Evolutionary conservation across 2,329 filamentous ascomycete species (phyloP).

Genomic region (Epichloe festucae): DNA sequence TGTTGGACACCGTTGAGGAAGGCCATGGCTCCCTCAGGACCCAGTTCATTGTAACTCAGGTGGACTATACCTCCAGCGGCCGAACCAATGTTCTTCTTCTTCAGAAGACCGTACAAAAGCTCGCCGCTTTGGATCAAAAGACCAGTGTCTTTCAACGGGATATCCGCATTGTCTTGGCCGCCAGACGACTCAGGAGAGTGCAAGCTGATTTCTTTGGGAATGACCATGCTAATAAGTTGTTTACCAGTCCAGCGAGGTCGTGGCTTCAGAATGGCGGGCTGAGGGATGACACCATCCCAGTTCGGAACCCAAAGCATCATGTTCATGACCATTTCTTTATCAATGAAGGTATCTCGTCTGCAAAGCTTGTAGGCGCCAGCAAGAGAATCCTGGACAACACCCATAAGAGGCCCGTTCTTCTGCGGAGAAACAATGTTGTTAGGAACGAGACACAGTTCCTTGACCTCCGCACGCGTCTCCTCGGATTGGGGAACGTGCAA

Average conservation of each 20-base stretch:
- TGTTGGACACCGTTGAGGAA: slow-evolving; percentile 95
- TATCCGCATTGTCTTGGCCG: slow-evolving; percentile 35
- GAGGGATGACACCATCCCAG: slow-evolving; percentile 91
- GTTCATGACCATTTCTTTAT: slow-evolving; percentile 89
- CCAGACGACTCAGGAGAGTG: slow-evolving; percentile 42
- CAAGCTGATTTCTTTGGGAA: slow-evolving; percentile 76
- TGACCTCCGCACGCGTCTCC: slow-evolving; percentile 89
- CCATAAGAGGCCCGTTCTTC: slow-evolving; percentile 94
- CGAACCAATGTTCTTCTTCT: slow-evolving; percentile 90
- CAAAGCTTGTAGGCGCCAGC: slow-evolving; percentile 96
- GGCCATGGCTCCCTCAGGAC: slow-evolving; percentile 70
- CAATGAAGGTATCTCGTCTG: slow-evolving; percentile 80
- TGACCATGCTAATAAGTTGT: slow-evolving; percentile 87
- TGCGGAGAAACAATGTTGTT: slow-evolving; percentile 97
- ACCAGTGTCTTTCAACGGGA: slow-evolving; percentile 61
- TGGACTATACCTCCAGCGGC: slow-evolving; percentile 85
- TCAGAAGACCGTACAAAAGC: slow-evolving; percentile 78
- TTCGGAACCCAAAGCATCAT: slow-evolving; percentile 93
- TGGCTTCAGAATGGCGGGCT: slow-evolving; percentile 88
- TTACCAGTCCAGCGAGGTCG: slow-evolving; percentile 94
- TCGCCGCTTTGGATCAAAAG: slow-evolving; percentile 76
- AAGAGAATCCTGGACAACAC: slow-evolving; percentile 96
- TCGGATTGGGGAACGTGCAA: slow-evolving; percentile 97
- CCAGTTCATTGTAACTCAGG: slow-evolving; percentile 91
- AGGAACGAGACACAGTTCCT: slow-evolving; percentile 92